Conservation (phyloP, 1,284 basidiomycete genomes). For the Volvariella surrecta region DNA sequence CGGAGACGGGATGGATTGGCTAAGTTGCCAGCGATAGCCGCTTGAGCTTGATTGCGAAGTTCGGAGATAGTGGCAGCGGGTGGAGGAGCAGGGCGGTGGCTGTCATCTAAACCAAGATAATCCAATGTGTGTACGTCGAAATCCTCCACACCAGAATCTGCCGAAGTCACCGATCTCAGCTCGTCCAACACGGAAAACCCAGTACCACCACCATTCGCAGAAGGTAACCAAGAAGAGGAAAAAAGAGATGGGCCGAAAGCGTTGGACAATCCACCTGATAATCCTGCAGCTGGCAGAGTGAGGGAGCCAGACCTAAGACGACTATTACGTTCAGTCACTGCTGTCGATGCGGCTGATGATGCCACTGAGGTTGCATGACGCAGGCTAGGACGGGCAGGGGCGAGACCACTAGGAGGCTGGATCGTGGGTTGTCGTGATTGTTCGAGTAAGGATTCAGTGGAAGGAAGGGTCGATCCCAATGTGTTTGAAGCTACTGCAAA, state of each 20-base stretch:
- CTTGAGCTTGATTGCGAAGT: conserved; percentile 79
- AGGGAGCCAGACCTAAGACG: conserved; percentile 87
- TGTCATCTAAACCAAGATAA: conserved; percentile 88
- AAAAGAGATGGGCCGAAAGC: conserved; percentile 85
- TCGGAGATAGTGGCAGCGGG: conserved; percentile 80
- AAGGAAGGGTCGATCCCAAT: conserved; percentile 41
- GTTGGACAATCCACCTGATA: conserved; percentile 66
- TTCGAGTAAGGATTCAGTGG: conserved; percentile 59
- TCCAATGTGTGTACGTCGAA: conserved; percentile 91
- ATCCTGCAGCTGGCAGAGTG: conserved; percentile 43
- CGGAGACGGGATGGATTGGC: conserved; percentile 73
- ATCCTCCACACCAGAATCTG: conserved; percentile 74
- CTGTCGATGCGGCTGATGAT: conserved; percentile 51
- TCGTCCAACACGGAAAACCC: conserved; percentile 67
- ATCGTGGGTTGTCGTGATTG: conserved; percentile 40
- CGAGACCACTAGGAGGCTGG: conserved; percentile 2
- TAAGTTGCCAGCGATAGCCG: conserved; percentile 77
- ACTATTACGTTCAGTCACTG: conserved; percentile 58
- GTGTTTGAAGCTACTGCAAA: conserved; percentile 63
- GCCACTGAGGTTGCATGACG: conserved; percentile 71
- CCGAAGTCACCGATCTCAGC: conserved; percentile 68
- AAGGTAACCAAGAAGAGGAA: conserved; percentile 79
- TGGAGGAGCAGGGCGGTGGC: conserved; percentile 41
- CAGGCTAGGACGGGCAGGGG: conserved; percentile 54
- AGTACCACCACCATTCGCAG: conserved; percentile 43